Conservation (phyloP, 2,329 filamentous ascomycete species). For the Calonectria multiphialidica region DNA sequence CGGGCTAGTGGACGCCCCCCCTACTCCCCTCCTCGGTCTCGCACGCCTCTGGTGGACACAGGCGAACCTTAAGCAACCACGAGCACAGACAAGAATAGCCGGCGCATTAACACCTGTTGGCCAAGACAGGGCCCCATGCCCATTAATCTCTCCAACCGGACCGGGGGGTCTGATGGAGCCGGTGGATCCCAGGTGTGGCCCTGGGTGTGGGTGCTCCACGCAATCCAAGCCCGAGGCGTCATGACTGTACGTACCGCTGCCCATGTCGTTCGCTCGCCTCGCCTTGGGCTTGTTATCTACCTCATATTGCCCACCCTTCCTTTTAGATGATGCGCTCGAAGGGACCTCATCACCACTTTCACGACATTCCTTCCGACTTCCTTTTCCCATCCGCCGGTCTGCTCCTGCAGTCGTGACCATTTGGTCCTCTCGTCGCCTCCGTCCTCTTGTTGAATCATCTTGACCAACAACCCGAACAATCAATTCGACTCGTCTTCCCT, state of each 20-base stretch:
- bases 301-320: constrained; percentile 35
- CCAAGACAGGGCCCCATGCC: constrained; percentile 50
- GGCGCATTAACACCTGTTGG: constrained; percentile 51
- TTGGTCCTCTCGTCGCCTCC: constrained; percentile 41
- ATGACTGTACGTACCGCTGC: constrained; percentile 38
- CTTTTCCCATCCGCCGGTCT: constrained; percentile 33
- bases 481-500: constrained; percentile 24
- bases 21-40: constrained; percentile 18
- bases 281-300: constrained; percentile 44
- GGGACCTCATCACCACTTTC: constrained; percentile 47
- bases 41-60: constrained; percentile 28
- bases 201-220: constrained; percentile 50
- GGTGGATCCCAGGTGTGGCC: constrained; percentile 42
- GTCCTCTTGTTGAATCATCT: constrained; percentile 24
- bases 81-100: constrained; percentile 59
- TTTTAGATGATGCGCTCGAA: constrained; percentile 34
- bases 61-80: constrained; percentile 48
- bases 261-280: constrained; percentile 40
- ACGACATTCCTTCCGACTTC: constrained; percentile 54
- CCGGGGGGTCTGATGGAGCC: constrained; percentile 48
- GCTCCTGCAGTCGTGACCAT: constrained; percentile 42
- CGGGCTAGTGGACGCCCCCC: constrained; percentile 43
- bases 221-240: constrained; percentile 50
- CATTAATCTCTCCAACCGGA: constrained; percentile 49
- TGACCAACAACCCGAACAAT: constrained; percentile 24